Evolutionary conservation across 768 basidiomycete species (phyloP).

Genomic region (Cystobasidium tubakii): DNA sequence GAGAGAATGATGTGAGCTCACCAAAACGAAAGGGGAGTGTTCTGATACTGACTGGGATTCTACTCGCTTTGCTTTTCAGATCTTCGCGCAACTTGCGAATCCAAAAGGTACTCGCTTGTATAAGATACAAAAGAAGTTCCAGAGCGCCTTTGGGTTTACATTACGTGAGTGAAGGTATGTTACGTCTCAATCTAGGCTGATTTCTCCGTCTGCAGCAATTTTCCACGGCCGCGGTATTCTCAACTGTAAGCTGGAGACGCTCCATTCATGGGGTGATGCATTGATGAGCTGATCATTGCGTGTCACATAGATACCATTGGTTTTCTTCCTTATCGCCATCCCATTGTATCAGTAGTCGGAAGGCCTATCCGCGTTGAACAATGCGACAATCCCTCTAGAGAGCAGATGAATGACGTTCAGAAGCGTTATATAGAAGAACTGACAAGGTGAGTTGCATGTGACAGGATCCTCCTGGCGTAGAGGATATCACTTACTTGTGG

Average conservation of each 20-base stretch:
- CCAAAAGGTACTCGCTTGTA: conserved; percentile 83
- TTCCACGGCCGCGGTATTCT: conserved; percentile 92
- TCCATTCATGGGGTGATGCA: too few relatives aligned
- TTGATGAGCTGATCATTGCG: too few relatives aligned
- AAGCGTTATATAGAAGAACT: conserved; percentile 84
- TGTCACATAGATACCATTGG: conserved; percentile 72
- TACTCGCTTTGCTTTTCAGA: conserved; percentile 54
- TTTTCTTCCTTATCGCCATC: conserved; percentile 87
- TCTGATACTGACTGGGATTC: too few relatives aligned
- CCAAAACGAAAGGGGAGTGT: background rate
- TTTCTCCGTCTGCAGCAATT: conserved; percentile 52
- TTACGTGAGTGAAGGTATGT: conserved; percentile 53
- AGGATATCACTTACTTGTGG: background rate
- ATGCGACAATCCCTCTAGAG: conserved; percentile 71
- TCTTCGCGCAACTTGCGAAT: conserved; percentile 94
- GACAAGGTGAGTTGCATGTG: conserved; percentile 59
- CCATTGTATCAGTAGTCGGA: conserved; percentile 94
- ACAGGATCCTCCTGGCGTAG: background rate
- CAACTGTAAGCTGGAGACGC: conserved; percentile 76
- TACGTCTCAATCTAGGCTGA: background rate
- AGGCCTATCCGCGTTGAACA: conserved; percentile 74
- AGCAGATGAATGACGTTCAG: conserved; percentile 73
- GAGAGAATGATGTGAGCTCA: conserved; percentile 86
- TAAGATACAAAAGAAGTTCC: conserved; percentile 80
- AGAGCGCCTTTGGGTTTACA: conserved; percentile 88